These are phyloP conservation scores for Colletotrichum truncatum DNA, from an alignment of 2,329 filamentous ascomycete genomes.

Conservation along the genomic window DNA sequence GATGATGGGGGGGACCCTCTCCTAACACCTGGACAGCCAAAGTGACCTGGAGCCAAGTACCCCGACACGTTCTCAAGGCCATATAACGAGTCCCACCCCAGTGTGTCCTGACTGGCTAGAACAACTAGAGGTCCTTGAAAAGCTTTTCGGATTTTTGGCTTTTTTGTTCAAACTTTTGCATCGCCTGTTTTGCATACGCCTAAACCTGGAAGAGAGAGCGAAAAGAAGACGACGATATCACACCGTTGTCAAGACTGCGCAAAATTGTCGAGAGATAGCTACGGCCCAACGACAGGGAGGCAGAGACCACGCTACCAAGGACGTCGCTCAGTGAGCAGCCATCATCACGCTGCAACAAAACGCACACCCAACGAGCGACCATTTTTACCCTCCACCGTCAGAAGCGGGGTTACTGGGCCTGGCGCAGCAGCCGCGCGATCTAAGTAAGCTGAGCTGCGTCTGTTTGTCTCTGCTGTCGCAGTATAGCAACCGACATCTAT, in stretches of 20 bases:
- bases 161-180: neutral
- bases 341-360: constrained; percentile 2
- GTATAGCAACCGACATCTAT: neutral
- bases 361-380: constrained; percentile 5
- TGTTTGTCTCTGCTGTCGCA: neutral
- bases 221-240: neutral
- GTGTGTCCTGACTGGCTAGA: neutral
- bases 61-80: neutral
- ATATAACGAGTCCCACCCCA: constrained; percentile 26
- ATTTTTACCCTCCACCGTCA: constrained; percentile 9
- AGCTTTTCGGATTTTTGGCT: constrained; percentile 15
- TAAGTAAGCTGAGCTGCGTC: constrained; percentile 9
- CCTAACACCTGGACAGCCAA: constrained; percentile 4
- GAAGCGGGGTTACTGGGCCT: constrained; percentile 19
- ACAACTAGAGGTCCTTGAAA: constrained; percentile 2
- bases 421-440: constrained; percentile 14
- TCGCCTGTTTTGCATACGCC: neutral
- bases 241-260: neutral
- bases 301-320: constrained; percentile 8
- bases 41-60: constrained; percentile 21
- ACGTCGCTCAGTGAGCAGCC: constrained; percentile 17
- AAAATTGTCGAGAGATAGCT: neutral
- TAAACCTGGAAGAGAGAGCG: neutral
- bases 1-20: neutral
- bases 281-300: neutral